Percentiles rank a stretch among this genome's conserved stretches.
These are phyloP conservation scores for Pelargonium citronellum DNA, from an alignment of 441 rosid genomes.

Conservation along the genomic window DNA sequence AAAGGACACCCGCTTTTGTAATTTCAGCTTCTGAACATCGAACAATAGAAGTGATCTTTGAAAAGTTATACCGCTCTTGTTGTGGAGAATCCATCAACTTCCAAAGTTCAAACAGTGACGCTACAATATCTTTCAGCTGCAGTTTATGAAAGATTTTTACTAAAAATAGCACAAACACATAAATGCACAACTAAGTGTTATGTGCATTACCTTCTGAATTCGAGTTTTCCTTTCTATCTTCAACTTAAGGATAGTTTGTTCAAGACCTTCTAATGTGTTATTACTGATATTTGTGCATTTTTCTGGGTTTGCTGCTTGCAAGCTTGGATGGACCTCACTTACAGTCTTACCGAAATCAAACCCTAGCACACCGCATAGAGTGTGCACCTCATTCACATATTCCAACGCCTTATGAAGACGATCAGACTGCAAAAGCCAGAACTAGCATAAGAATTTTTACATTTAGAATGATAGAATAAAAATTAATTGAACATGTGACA, in stretches of 20 bases:
- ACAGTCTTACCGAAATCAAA: slow-evolving; percentile 76
- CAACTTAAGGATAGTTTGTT: slow-evolving; percentile 55
- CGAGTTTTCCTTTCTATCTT: slow-evolving; percentile 66
- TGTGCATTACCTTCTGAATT: slow-evolving; percentile 56
- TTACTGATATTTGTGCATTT: slow-evolving; percentile 82
- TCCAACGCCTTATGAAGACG: slow-evolving; percentile 79
- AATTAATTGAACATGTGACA: no score
- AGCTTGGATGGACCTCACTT: slow-evolving; percentile 88
- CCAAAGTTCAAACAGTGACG: slow-evolving; percentile 70
- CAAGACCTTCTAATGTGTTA: slow-evolving; percentile 72
- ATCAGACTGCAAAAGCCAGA: slow-evolving; percentile 61
- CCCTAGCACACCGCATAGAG: slow-evolving; percentile 79
- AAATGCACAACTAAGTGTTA: background rate
- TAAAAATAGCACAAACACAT: slow-evolving; percentile 11
- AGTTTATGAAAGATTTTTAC: slow-evolving; percentile 17
- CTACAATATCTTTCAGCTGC: slow-evolving; percentile 71
- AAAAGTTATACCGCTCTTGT: slow-evolving; percentile 52
- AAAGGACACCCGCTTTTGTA: slow-evolving; percentile 60
- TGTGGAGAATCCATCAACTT: slow-evolving; percentile 86
- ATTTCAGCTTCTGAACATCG: slow-evolving; percentile 58
- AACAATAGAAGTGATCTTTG: slow-evolving; percentile 45
- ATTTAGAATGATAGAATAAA: no score
- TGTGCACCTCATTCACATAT: slow-evolving; percentile 74
- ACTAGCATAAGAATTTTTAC: background rate
- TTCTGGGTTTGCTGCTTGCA: slow-evolving; percentile 55